phyloP scores from a whole-genome alignment of 2,329 filamentous ascomycete genomes.

The Aspergillus nomiae region DNA sequence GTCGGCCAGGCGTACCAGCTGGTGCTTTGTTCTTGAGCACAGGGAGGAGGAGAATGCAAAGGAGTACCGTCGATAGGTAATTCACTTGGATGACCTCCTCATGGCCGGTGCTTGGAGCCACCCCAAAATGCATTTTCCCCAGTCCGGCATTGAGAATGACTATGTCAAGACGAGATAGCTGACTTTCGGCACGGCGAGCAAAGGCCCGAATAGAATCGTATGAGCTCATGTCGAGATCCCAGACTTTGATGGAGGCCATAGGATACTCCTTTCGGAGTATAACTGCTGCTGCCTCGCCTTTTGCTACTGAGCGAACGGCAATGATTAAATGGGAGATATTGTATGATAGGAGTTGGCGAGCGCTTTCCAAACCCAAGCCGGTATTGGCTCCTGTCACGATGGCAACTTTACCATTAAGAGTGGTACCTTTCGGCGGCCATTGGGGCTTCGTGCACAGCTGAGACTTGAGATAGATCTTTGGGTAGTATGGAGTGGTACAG shows the following conservation, averaged over 20 bases:
- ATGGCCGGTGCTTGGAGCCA: constrained; percentile 10
- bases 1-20: background rate
- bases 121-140: constrained; percentile 19
- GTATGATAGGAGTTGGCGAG: constrained; percentile 40
- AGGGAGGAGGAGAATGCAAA: constrained; percentile 24
- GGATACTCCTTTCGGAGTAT: constrained; percentile 11
- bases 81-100: constrained; percentile 42
- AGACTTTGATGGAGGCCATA: constrained; percentile 50
- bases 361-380: constrained; percentile 53
- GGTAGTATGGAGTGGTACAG: background rate
- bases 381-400: constrained; percentile 55
- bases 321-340: constrained; percentile 28
- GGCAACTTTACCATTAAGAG: constrained; percentile 39
- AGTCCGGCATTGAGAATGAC: constrained; percentile 51
- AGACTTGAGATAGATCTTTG: background rate
- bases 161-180: constrained; percentile 45
- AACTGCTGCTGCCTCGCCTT: constrained; percentile 22
- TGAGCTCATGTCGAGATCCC: constrained; percentile 52
- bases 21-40: constrained; percentile 17
- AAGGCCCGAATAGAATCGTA: constrained; percentile 52
- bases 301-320: background rate
- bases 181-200: constrained; percentile 31
- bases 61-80: constrained; percentile 31
- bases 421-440: background rate
- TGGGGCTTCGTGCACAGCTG: background rate